Evolutionary conservation across 2,329 filamentous ascomycete genomes (phyloP), one percentile per base, ranked within the genome.

Genomic region (Pseudopyrenochaeta lycopersici): DNA sequence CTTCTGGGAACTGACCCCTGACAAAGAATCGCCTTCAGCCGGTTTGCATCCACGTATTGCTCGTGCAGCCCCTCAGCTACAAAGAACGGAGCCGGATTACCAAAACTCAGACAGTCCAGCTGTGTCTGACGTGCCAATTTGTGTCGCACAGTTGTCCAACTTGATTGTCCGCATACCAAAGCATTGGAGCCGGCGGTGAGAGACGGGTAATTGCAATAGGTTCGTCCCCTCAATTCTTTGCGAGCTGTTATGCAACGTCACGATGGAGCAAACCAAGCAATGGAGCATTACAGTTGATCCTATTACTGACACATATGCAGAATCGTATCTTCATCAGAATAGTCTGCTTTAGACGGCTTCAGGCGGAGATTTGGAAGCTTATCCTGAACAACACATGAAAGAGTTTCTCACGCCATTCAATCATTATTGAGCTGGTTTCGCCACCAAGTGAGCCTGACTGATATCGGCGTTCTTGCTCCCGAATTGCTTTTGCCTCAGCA

Each of bases 21-120:
- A 76, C 70, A 76, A 76, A 76, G 73, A 71, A 74, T 60, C 59
- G 58, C 62, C 67, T 63, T 62, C 61, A 54, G 56, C 66, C 65
- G 50, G 71, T 64, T 71, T 69, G 68, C 66, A 71, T 69, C 64
- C 58, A 70, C 62, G 44, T 56, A 63, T 56, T 67, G 58, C 62
- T 60, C 49, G 58, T 68, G 64, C 56, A 62, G 51, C 54, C 55
- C 52, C 57, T 54, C 60, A 49, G 57, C 68, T 62, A 73, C 68
- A 75, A 75, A 74, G 68, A 69, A 63, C 58, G 59, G 52, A 60
- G 59, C 58, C 58, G 64, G 58, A 68, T 66, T 63, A 73, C 63
- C 66, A 67, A 67, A 68, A 64, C 62, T 66, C 56, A 71, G 66
- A 70, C 67, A 70, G 60, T 62, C 63, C 65, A 69, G 60, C 59